phyloP scores from a whole-genome alignment of 2,329 filamentous ascomycete genomes.

The Colletotrichum sp. region DNA sequence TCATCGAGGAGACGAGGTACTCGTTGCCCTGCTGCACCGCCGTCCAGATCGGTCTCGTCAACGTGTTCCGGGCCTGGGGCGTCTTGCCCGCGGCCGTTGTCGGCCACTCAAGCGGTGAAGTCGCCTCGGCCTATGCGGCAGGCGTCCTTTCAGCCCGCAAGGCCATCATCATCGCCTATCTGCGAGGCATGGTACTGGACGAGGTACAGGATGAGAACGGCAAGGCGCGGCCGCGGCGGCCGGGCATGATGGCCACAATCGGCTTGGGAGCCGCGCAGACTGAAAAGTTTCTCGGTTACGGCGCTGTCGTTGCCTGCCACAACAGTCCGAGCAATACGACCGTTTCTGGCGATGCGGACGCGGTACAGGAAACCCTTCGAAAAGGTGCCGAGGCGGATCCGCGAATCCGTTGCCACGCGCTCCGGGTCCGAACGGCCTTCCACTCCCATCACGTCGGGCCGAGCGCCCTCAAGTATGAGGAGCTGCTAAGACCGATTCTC shows the following conservation, averaged over 20 bases:
- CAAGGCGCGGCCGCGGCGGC: background rate
- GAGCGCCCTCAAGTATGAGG: background rate
- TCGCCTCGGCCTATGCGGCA: conserved; percentile 47
- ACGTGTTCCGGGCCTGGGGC: conserved; percentile 35
- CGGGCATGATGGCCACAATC: background rate
- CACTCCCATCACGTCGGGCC: background rate
- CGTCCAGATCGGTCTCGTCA: conserved; percentile 43
- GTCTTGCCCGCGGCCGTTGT: conserved; percentile 38
- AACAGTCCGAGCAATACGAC: background rate
- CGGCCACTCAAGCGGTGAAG: conserved; percentile 49
- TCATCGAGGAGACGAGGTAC: background rate
- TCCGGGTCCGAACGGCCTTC: background rate
- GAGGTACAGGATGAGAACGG: background rate
- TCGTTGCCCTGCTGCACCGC: conserved; percentile 32
- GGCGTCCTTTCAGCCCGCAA: conserved; percentile 35
- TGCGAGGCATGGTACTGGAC: conserved; percentile 19
- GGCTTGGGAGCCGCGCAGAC: background rate
- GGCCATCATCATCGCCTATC: conserved; percentile 39
- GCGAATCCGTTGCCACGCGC: conserved; percentile 23
- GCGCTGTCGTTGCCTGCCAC: background rate
- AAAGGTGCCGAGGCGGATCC: background rate
- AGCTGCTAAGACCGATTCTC: background rate
- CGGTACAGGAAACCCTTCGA: background rate
- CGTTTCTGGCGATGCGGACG: background rate
- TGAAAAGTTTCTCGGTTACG: background rate